Conservation (phyloP, 2,329 filamentous ascomycete species). For the Trichocomaceae sp. region DNA sequence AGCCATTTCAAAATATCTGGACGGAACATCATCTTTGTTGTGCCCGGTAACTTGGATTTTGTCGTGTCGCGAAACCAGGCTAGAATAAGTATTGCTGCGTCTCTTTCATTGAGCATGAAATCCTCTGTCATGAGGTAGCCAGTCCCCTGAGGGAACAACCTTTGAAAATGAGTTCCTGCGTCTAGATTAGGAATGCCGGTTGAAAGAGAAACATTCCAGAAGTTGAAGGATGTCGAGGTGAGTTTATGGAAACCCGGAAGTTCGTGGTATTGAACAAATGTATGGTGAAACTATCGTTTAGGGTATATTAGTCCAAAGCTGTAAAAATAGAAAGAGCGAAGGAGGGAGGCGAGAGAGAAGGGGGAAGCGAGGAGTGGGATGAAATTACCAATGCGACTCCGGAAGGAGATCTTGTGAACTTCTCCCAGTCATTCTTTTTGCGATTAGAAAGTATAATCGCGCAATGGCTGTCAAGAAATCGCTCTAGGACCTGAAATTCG, state of each 20-base stretch:
- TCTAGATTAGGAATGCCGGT: conserved; percentile 22
- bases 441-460: conserved; percentile 26
- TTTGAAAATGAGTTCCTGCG: conserved; percentile 23
- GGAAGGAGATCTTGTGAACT: conserved; percentile 24
- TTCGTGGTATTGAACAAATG: conserved; percentile 24
- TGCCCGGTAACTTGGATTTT: conserved; percentile 21
- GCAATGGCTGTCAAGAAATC: conserved; percentile 22
- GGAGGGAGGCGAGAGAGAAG: too few species aligned
- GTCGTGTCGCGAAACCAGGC: conserved; percentile 28
- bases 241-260: conserved; percentile 24
- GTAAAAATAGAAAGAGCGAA: neutral
- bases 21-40: conserved; percentile 34
- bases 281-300: conserved; percentile 30
- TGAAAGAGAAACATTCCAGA: conserved; percentile 31
- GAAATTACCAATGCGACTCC: conserved; percentile 32
- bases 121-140: conserved; percentile 39
- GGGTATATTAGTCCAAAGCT: neutral
- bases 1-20: conserved; percentile 34
- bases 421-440: conserved; percentile 29
- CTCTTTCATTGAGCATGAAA: conserved; percentile 26
- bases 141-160: conserved; percentile 33
- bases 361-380: too few species aligned
- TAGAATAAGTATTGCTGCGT: conserved; percentile 27
- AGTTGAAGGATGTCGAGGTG: conserved; percentile 21
- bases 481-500: conserved; percentile 23